Percentiles rank a stretch among this genome's conserved stretches.
These are phyloP conservation scores for Stereocaulon alpinum DNA, from an alignment of 495 filamentous ascomycete genomes.

Conservation along the genomic window DNA sequence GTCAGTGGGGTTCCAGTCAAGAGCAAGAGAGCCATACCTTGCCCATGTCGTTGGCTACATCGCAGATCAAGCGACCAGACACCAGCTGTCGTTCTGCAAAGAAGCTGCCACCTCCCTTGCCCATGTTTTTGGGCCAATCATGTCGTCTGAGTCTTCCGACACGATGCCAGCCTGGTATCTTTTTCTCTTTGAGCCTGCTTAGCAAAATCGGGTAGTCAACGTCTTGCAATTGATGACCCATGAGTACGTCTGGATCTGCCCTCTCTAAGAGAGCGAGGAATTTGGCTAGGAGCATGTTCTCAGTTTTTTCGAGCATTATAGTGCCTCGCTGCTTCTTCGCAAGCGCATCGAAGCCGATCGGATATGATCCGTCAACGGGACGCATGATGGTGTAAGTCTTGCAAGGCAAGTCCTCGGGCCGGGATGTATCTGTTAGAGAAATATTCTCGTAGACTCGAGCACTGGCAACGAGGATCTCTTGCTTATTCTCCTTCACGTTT, in stretches of 20 bases:
- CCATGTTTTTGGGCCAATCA: slow-evolving; percentile 82
- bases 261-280: slow-evolving; percentile 81
- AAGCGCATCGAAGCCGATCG: slow-evolving; percentile 72
- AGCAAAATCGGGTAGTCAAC: slow-evolving; percentile 90
- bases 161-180: slow-evolving; percentile 84
- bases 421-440: slow-evolving; percentile 74
- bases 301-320: slow-evolving; percentile 69
- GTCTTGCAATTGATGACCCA: slow-evolving; percentile 94
- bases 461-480: slow-evolving; percentile 85
- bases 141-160: slow-evolving; percentile 75
- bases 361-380: slow-evolving; percentile 63
- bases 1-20: slow-evolving; percentile 24
- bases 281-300: slow-evolving; percentile 70
- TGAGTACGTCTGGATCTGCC: slow-evolving; percentile 83
- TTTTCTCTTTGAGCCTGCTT: slow-evolving; percentile 78
- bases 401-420: slow-evolving; percentile 76
- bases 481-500: slow-evolving; percentile 90
- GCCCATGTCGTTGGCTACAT: slow-evolving; percentile 91
- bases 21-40: slow-evolving; percentile 40
- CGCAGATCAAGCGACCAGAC: slow-evolving; percentile 81
- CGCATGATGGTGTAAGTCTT: slow-evolving; percentile 88
- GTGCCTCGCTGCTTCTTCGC: slow-evolving; percentile 59
- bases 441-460: slow-evolving; percentile 88
- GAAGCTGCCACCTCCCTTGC: slow-evolving; percentile 75
- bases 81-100: slow-evolving; percentile 86